Evolutionary conservation across 345 rosid species (phyloP), one percentile per base, ranked within the genome.

Genomic region (Salix brachista): DNA sequence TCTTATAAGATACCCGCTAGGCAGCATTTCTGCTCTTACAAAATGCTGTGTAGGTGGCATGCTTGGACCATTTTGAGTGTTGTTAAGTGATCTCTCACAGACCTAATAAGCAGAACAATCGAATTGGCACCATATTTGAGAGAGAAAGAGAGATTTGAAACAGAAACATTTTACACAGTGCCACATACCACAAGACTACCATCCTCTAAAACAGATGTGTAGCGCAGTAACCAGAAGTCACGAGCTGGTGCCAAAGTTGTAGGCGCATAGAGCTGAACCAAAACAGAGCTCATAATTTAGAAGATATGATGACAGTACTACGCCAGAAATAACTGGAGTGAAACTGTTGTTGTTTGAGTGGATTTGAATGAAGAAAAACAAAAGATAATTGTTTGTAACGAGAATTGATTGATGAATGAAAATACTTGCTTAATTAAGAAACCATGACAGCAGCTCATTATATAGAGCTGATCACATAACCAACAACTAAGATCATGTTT

Each of bases 191-290:
- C 99, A 44, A 96, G 97, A 87, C 99, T 96, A 72, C 98, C 99
- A 84, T 96, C 99, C 86, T 96, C 99, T 83, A 96, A 77, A 71
- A 96, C 91, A 79, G 98, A 94, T 66, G 99, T 94, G 68, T 94
- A 96, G 68, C 98, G 97, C 78, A 96, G 80, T 84, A 94, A 78
- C 99, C 97, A 94, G 91, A 96, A 94, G 83, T 96, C 98, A 5
- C 98, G 99, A 69, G 98, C 98, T 37, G 98, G 98, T 8, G 98
- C 98, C 88, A 96, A 85, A 14, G 99, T 96, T 11, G 99, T 96
- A 30, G 98, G 98, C 17, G 99, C 98, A 88, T 94, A 96, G 84
- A 92, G 97, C 99, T 96, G 77, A 72, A 83, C 70, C 67, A 60
- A 69, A 12, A 21, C 21, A 60, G 26, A 58, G 62, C 78, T 65